Percentiles rank a stretch among this genome's conserved stretches.
Evolutionary conservation across 192 early-diverging fungal genomes (phyloP).

Genomic region (Rhizophagus clarus): DNA sequence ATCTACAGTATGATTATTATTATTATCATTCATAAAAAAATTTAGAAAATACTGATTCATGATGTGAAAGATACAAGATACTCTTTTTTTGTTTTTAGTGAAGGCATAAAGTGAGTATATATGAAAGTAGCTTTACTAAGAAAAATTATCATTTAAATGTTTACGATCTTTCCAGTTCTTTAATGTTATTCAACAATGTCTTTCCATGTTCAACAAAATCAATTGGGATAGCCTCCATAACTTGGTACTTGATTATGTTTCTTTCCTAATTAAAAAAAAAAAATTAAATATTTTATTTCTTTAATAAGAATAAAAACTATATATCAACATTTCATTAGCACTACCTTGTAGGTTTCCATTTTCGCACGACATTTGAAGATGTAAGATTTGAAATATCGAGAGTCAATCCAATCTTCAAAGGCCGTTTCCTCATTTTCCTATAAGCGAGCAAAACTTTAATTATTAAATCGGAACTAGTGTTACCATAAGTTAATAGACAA

Average conservation of each 20-base stretch:
- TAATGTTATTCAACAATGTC: neutral
- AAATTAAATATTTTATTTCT: neutral
- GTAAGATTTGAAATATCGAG: constrained; percentile 69
- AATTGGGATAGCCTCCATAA: neutral
- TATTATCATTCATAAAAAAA: too few species aligned
- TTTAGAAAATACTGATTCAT: too few species aligned
- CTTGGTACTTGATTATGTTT: neutral
- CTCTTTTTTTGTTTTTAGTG: too few species aligned
- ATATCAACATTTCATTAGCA: constrained; percentile 39
- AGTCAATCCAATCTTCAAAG: constrained; percentile 53
- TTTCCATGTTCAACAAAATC: neutral
- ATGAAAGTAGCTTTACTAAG: too few species aligned
- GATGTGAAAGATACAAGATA: too few species aligned
- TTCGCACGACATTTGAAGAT: constrained; percentile 79
- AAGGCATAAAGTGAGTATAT: too few species aligned
- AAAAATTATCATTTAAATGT: too few species aligned
- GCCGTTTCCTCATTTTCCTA: constrained; percentile 48
- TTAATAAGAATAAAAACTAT: neutral
- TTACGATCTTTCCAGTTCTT: neutral
- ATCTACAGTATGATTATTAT: too few species aligned
- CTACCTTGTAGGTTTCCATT: constrained; percentile 79
- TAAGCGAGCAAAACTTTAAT: neutral
- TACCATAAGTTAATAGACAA: constrained; percentile 5
- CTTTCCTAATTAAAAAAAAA: neutral
- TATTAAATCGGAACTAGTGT: neutral